phyloP scores from a whole-genome alignment of 2,329 filamentous ascomycete species.

The Cladophialophora yegresii region DNA sequence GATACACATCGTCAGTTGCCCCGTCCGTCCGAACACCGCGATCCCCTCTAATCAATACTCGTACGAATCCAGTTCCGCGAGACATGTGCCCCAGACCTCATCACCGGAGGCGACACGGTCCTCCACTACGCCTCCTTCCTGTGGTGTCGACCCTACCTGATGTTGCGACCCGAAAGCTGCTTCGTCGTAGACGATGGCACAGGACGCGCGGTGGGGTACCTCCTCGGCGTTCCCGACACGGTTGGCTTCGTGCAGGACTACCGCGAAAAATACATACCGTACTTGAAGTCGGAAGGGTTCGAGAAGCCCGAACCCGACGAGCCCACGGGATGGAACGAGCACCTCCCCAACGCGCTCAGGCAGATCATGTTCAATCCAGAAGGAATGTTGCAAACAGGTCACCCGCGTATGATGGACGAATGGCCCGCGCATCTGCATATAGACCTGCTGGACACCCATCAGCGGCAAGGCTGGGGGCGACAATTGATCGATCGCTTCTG shows the following conservation, averaged over 20 bases:
- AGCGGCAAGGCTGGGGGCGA: slow-evolving; percentile 31
- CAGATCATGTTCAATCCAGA: slow-evolving; percentile 31
- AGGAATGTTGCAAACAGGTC: slow-evolving; percentile 25
- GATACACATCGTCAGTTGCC: slow-evolving; percentile 29
- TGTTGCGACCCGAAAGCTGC: slow-evolving; percentile 27
- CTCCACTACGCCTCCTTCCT: slow-evolving; percentile 31
- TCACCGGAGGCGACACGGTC: slow-evolving; percentile 22
- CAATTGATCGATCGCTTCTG: slow-evolving; percentile 28
- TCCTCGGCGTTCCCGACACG: slow-evolving; percentile 30
- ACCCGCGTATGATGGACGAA: slow-evolving; percentile 26
- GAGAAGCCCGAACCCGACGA: slow-evolving; percentile 24
- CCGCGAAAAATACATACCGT: slow-evolving; percentile 21
- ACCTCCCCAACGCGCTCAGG: slow-evolving; percentile 29
- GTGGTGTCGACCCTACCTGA: slow-evolving; percentile 33
- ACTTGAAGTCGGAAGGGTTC: slow-evolving; percentile 23
- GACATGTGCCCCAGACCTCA: slow-evolving; percentile 30
- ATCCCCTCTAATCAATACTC: slow-evolving; percentile 1
- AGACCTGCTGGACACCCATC: slow-evolving; percentile 29
- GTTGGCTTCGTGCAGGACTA: slow-evolving; percentile 28
- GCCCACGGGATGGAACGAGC: slow-evolving; percentile 19
- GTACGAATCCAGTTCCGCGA: slow-evolving; percentile 28
- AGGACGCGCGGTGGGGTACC: slow-evolving; percentile 33
- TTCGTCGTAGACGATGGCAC: slow-evolving; percentile 34
- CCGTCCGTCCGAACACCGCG: not conserved
- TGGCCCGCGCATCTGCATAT: slow-evolving; percentile 36